phyloP scores from a whole-genome alignment of 2,329 filamentous ascomycete species.

The Aureobasidium sp. region DNA sequence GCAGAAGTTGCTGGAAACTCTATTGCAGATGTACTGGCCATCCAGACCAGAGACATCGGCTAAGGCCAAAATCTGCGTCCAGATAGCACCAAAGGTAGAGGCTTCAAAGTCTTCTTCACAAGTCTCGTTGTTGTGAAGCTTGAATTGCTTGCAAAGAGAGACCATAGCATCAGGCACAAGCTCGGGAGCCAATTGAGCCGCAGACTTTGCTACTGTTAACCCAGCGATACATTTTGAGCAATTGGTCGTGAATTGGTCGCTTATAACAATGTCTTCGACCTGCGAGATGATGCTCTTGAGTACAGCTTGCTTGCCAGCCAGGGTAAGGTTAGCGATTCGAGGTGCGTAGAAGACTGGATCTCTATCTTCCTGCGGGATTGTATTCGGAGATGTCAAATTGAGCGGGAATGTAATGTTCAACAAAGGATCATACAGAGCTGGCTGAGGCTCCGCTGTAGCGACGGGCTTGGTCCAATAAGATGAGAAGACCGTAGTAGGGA shows the following conservation, averaged over 20 bases:
- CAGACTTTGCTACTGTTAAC: constrained; percentile 55
- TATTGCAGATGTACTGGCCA: constrained; percentile 64
- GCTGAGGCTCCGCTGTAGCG: constrained; percentile 58
- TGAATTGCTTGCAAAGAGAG: constrained; percentile 54
- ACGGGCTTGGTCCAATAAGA: constrained; percentile 54
- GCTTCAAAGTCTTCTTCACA: constrained; percentile 56
- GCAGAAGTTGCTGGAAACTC: constrained; percentile 54
- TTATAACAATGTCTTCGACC: constrained; percentile 49
- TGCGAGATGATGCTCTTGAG: constrained; percentile 49
- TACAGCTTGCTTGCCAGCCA: constrained; percentile 43
- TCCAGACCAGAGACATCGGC: constrained; percentile 62
- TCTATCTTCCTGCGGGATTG: constrained; percentile 52
- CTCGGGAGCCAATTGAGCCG: constrained; percentile 55
- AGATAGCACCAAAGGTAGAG: constrained; percentile 58
- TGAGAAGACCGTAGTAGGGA: constrained; percentile 57
- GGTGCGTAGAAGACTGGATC: constrained; percentile 59
- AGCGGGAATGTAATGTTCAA: constrained; percentile 57
- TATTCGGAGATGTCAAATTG: constrained; percentile 61
- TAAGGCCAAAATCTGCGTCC: constrained; percentile 62
- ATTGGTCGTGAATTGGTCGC: constrained; percentile 41
- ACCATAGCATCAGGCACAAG: constrained; percentile 58
- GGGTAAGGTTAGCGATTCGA: constrained; percentile 51
- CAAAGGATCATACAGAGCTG: constrained; percentile 59
- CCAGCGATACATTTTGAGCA: constrained; percentile 62
- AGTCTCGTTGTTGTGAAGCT: constrained; percentile 50